Evolutionary conservation across 164 flowering plant species (phyloP), one percentile per base, ranked within the genome.

Genomic region (Amborella trichopoda): DNA sequence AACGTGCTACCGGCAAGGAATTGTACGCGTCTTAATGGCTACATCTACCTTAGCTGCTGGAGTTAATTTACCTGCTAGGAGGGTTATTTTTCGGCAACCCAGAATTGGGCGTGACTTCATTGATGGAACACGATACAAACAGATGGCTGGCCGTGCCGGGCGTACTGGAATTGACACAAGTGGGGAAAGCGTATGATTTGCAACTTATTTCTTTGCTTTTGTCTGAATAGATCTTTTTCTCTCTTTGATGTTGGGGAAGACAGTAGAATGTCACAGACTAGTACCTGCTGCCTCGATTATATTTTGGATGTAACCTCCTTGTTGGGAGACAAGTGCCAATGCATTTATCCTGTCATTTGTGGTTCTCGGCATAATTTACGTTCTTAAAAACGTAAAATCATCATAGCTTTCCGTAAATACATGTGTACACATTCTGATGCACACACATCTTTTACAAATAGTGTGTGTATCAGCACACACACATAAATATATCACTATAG

Each of bases 81-180:
- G 99, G 63, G 99, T 91, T 41, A 84, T 91, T 55, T 87, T 91
- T 45, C 78, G 99, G 18, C 99, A 91, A 66, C 95, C 99, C 25
- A 78, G 80, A 53, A 79, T 91, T 67, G 99, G 99, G 30, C 83
- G 90, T 64, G 95, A 87, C 60, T 91, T 82, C 60, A 65, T 91
- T 66, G 99, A 91, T 68, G 96, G 96, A 28, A 82, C 84, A 40
- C 75, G 95, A 74, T 91, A 91, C 59, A 72, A 47, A 52, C 99
- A 87, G 67, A 91, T 91, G 96, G 73, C 99, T 65, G 99, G 96
- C 59, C 81, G 99, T 48, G 99, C 96, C 53, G 99, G 99, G 46
- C 84, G 96, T 36, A 91, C 96, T 63, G 99, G 99, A 57, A 91
- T 91, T 52, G 99, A 91, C 71, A 76, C 96, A 5, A 78, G 75